Evolutionary conservation across 768 basidiomycete species (phyloP), one percentile per base, ranked within the genome.

Genomic region (Thelephora ganbajun): DNA sequence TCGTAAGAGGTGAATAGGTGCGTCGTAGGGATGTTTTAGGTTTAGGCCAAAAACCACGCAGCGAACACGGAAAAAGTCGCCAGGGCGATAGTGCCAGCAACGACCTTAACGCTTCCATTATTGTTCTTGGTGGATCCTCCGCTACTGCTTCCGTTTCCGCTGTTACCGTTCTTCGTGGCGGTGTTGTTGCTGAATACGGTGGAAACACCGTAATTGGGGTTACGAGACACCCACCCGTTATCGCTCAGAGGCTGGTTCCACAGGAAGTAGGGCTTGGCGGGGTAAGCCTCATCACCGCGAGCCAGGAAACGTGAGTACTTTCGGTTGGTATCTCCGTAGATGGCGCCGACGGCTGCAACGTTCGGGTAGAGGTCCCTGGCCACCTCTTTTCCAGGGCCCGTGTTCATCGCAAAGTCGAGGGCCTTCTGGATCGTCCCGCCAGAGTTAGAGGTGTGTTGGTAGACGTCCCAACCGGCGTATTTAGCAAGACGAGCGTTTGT

Each of bases 261-360:
- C 50, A 78, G 55, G 59, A 75, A 74, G 49, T 65, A 70, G 22
- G 70, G 67, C 51, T 75, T 66, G 11, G 52, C 53, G 14, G 67
- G 63, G 52, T 76, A 78, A 11, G 51, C 52, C 0, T 63, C 57
- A 22, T 68, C 62, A 12, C 50, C 56, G 39, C 50, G 44, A 39
- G 1, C 53, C 60, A 83, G 55, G 58, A 65, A 80, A 9, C 59
- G 48, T 1, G 69, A 64, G 55, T 81, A 81, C 56, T 69, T 76
- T 33, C 72, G 71, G n/a, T 69, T 59, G 2, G 74, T 57, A 57
- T 84, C 80, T n/a, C 81, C 81, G 53, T 79, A 80, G 12, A 65
- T 57, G 2, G 74, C 63, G 66, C 50, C 77, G 11, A 79, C 71
- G 22, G 75, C 73, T 6, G 76, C 79, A 48, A 83, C 60, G 53